These are phyloP conservation scores for Irpex lacteus DNA, from an alignment of 1,284 basidiomycete species.

Conservation along the genomic window DNA sequence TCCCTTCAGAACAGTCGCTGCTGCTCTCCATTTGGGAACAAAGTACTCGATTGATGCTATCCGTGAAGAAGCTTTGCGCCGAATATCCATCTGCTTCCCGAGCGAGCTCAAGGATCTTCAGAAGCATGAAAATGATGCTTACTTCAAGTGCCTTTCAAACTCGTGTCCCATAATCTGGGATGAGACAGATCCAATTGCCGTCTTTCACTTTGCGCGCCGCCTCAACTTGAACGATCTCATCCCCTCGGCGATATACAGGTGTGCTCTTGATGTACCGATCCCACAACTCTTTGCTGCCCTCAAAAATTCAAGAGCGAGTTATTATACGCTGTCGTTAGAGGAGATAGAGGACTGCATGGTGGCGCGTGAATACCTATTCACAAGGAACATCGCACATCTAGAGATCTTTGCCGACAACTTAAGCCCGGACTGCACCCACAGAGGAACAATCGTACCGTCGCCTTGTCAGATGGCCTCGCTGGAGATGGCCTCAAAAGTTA, in stretches of 20 bases:
- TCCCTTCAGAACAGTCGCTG: conserved; percentile 1
- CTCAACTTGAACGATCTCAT: not conserved
- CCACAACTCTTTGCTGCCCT: not conserved
- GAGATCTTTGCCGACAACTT: not conserved
- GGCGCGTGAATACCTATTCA: not conserved
- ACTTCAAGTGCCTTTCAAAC: not conserved
- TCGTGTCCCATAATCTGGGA: not conserved
- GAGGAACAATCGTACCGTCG: too few relatives aligned
- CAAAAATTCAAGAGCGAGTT: not conserved
- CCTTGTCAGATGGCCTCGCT: not conserved
- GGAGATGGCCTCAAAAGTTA: not conserved
- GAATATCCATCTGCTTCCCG: not conserved
- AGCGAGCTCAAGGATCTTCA: not conserved
- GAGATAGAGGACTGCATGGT: not conserved
- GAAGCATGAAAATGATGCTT: not conserved
- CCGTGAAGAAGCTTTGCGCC: conserved; percentile 5
- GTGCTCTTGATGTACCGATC: not conserved
- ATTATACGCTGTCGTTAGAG: not conserved
- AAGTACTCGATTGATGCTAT: conserved; percentile 13
- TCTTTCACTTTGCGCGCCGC: not conserved
- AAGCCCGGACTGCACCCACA: not conserved
- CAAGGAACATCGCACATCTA: not conserved
- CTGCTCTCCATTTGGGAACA: conserved; percentile 9
- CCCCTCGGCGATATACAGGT: not conserved
- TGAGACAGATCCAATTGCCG: not conserved